Percentiles rank a stretch among this genome's conserved stretches.
Conservation (phyloP, 345 rosid species). For the Acer campestre region DNA sequence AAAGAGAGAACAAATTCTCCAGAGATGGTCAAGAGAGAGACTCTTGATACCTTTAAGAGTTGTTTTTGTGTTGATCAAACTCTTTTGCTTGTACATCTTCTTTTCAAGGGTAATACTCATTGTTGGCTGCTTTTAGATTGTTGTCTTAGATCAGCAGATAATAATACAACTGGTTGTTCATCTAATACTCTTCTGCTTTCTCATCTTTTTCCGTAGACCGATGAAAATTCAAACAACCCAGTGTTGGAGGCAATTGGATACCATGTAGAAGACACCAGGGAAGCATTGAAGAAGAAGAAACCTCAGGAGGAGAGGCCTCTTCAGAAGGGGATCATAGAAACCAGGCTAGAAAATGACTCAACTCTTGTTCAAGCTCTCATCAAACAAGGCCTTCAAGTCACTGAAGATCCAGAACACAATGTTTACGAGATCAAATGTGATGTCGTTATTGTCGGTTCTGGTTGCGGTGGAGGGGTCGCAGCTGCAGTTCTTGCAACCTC, state of each 20-base stretch:
- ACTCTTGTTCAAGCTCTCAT: conserved; percentile 46
- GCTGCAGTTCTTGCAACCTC: conserved; percentile 68
- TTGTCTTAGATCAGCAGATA: neutral
- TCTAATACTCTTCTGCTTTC: neutral
- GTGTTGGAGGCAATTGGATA: conserved; percentile 79
- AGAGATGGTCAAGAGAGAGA: conserved; percentile 56
- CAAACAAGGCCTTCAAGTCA: conserved; percentile 51
- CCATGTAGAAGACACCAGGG: conserved; percentile 41
- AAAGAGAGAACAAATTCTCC: conserved; percentile 59
- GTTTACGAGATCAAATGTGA: conserved; percentile 58
- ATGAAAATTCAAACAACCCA: conserved; percentile 51
- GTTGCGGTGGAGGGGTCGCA: conserved; percentile 77
- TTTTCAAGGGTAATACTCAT: conserved; percentile 53
- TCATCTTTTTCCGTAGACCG: conserved; percentile 31
- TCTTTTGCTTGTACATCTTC: conserved; percentile 49
- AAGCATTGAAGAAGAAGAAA: conserved; percentile 17
- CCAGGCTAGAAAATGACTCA: conserved; percentile 40
- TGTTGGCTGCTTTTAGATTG: too few species aligned
- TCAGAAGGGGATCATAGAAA: conserved; percentile 55
- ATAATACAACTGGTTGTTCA: neutral
- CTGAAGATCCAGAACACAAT: conserved; percentile 35
- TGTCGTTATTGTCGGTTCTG: conserved; percentile 62
- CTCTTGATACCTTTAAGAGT: conserved; percentile 45
- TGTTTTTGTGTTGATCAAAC: conserved; percentile 52
- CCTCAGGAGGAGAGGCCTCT: conserved; percentile 49